These are phyloP conservation scores for Closterium sp. DNA, from an alignment of 139 green algal genomes.

Conservation along the genomic window DNA sequence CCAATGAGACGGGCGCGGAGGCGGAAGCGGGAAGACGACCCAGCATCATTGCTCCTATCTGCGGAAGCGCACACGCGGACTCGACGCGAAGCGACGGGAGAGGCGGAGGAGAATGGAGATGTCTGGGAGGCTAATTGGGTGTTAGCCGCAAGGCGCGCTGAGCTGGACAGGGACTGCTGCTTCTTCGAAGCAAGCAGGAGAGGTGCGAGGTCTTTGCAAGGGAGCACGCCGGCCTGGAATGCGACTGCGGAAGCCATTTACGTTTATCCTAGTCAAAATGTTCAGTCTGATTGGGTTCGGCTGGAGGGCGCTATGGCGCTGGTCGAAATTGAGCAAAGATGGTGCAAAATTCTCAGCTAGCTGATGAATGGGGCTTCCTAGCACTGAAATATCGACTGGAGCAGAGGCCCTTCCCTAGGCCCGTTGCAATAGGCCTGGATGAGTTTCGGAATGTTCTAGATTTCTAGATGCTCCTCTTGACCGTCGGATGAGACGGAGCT, in stretches of 20 bases:
- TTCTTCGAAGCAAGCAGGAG: background rate
- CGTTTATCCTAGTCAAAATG: background rate
- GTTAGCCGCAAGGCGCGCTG: background rate
- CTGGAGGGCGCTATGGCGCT: background rate
- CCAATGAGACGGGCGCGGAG: background rate
- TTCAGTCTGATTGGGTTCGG: background rate
- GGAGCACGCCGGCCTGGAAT: background rate
- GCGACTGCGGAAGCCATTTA: background rate
- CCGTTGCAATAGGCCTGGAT: too few species aligned
- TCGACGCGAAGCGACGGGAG: background rate
- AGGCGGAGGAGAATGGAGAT: background rate
- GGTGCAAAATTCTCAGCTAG: too few species aligned
- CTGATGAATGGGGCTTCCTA: too few species aligned
- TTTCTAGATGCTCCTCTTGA: background rate
- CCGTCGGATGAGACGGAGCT: background rate
- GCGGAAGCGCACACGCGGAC: background rate
- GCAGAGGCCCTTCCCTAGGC: too few species aligned
- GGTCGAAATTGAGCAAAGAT: background rate
- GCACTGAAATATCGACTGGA: background rate
- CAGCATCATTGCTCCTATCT: background rate
- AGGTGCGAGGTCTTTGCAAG: background rate
- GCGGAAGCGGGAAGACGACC: slow-evolving; percentile 25
- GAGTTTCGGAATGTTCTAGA: background rate
- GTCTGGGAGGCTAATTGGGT: background rate
- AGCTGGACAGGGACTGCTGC: background rate